These are phyloP conservation scores for Trichoderma afroharzianum DNA, from an alignment of 2,329 filamentous ascomycete species.

Conservation along the genomic window DNA sequence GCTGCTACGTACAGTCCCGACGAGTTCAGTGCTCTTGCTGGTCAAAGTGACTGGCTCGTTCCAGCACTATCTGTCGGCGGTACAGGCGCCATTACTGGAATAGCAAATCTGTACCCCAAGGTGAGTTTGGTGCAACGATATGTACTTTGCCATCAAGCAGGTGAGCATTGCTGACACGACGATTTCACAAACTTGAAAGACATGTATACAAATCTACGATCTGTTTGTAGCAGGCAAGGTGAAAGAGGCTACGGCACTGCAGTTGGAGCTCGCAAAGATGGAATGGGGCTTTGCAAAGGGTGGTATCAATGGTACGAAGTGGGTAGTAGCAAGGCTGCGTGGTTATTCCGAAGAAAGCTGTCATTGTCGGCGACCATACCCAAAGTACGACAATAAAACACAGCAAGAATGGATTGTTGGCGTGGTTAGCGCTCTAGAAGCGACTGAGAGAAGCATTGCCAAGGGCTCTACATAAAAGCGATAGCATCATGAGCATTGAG, in stretches of 20 bases:
- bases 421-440: slow-evolving; percentile 24
- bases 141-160: accelerated
- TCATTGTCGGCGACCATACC: slow-evolving; percentile 53
- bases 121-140: slow-evolving; percentile 25
- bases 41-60: slow-evolving; percentile 70
- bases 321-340: slow-evolving; percentile 51
- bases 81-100: slow-evolving; percentile 59
- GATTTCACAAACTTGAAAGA: slow-evolving; percentile 25
- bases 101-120: slow-evolving; percentile 60
- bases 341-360: slow-evolving; percentile 50
- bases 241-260: slow-evolving; percentile 45
- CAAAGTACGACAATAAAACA: slow-evolving; percentile 39
- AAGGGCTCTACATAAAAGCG: not conserved
- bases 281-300: slow-evolving; percentile 57
- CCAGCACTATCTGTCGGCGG: slow-evolving; percentile 57
- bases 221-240: slow-evolving; percentile 45
- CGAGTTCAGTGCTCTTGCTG: slow-evolving; percentile 62
- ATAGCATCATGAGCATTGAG: too few relatives aligned
- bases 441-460: slow-evolving; percentile 23
- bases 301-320: slow-evolving; percentile 60
- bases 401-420: slow-evolving; percentile 27
- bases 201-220: slow-evolving; percentile 48
- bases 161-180: not conserved
- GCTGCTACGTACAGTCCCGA: slow-evolving; percentile 46
- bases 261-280: slow-evolving; percentile 48